phyloP scores from a whole-genome alignment of 2,329 filamentous ascomycete species.

The Dactylellina leptospora region DNA sequence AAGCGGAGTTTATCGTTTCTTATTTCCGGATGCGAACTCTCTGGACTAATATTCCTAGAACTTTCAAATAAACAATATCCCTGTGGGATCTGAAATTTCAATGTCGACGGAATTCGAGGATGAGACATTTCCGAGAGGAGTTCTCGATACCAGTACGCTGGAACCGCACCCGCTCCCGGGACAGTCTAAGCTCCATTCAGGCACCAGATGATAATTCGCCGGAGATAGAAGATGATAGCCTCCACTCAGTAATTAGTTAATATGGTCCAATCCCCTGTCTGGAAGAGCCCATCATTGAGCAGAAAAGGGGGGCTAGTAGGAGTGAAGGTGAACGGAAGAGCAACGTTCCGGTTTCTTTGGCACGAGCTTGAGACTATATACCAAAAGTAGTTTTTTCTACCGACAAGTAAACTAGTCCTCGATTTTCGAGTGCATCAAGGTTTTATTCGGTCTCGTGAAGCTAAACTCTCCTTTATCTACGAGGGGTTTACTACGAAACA shows the following conservation, averaged over 20 bases:
- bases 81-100: no score
- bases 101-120: conserved; percentile 9
- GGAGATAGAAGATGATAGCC: conserved; percentile 24
- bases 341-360: conserved; percentile 3
- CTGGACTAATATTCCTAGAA: no score
- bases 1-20: no score
- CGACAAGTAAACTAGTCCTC: neutral
- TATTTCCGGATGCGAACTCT: no score
- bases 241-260: neutral
- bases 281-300: neutral
- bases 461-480: neutral
- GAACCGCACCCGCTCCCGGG: conserved; percentile 35
- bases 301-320: neutral
- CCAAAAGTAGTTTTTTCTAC: neutral
- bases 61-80: no score
- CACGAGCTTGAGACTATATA: neutral
- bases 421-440: neutral
- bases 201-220: conserved; percentile 5
- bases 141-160: conserved; percentile 34
- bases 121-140: conserved; percentile 16
- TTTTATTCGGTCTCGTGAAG: neutral
- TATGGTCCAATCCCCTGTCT: neutral
- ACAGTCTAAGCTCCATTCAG: conserved; percentile 13
- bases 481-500: neutral
- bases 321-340: conserved; percentile 12